Percentiles rank a stretch among this genome's conserved stretches.
phyloP scores from a whole-genome alignment of 805 yeast genomes.

The Nakazawaea molendinolei region DNA sequence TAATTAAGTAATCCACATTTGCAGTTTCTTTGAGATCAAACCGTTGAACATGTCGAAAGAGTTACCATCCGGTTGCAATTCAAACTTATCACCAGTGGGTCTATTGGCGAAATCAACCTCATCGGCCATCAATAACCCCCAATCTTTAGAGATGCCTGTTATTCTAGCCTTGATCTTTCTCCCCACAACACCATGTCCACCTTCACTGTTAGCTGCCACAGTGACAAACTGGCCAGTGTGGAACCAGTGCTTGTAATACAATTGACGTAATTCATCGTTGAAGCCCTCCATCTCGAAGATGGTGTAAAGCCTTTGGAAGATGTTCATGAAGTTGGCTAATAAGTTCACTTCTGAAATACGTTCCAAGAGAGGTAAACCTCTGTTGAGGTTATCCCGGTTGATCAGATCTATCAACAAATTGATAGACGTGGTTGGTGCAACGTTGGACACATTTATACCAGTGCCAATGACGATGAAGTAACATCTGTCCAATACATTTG shows the following conservation, averaged over 20 bases:
- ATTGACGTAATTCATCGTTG: slow-evolving; percentile 49
- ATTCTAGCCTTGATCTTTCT: slow-evolving; percentile 48
- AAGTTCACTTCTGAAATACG: slow-evolving; percentile 36
- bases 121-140: slow-evolving; percentile 75
- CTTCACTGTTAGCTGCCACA: slow-evolving; percentile 42
- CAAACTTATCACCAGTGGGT: slow-evolving; percentile 49
- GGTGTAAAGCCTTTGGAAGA: slow-evolving; percentile 55
- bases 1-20: not conserved
- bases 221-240: slow-evolving; percentile 72
- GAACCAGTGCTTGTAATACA: slow-evolving; percentile 81
- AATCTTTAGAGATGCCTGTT: slow-evolving; percentile 76
- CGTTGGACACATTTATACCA: slow-evolving; percentile 77
- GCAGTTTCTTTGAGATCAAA: slow-evolving; percentile 56
- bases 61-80: slow-evolving; percentile 95
- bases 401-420: slow-evolving; percentile 59
- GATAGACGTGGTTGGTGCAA: slow-evolving; percentile 89
- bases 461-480: slow-evolving; percentile 76
- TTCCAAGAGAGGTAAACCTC: slow-evolving; percentile 27
- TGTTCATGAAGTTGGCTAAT: slow-evolving; percentile 61
- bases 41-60: slow-evolving; percentile 95
- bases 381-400: slow-evolving; percentile 41
- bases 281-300: slow-evolving; percentile 63
- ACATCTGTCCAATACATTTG: slow-evolving; percentile 52
- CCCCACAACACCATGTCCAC: slow-evolving; percentile 23
- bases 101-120: slow-evolving; percentile 44